Conservation (phyloP, 108 stramenopile genomes). For the Fragilaria radians region DNA sequence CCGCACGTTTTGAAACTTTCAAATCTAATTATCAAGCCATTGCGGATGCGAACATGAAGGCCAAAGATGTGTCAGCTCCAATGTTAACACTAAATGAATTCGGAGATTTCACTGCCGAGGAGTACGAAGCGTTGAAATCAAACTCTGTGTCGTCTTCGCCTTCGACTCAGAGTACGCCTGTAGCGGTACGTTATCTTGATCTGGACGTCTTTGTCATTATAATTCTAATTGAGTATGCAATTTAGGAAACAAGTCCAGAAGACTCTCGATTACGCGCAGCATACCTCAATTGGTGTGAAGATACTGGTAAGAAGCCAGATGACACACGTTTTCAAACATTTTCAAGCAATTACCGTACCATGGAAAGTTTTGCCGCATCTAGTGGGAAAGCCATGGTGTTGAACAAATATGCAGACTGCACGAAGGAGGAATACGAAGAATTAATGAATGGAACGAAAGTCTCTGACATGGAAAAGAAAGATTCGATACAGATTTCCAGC, state of each 20-base stretch:
- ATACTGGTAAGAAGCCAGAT: constrained; percentile 57
- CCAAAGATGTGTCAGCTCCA: constrained; percentile 7
- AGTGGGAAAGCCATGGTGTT: constrained; percentile 42
- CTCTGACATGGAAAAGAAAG: no score
- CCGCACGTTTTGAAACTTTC: constrained; percentile 47
- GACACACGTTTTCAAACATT: constrained; percentile 71
- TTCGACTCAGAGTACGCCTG: constrained; percentile 17
- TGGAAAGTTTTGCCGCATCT: constrained; percentile 75
- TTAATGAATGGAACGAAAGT: not conserved
- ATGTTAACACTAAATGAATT: constrained; percentile 3
- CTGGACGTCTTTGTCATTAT: not conserved
- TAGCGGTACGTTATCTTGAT: constrained; percentile 9
- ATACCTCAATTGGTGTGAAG: constrained; percentile 82
- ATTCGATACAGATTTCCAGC: no score
- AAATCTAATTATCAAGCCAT: constrained; percentile 52
- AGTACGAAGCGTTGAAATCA: constrained; percentile 7
- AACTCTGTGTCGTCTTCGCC: constrained; percentile 21
- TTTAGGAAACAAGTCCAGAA: constrained; percentile 22
- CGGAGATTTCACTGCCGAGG: constrained; percentile 6
- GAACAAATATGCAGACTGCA: constrained; percentile 59
- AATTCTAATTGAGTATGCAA: constrained; percentile 22
- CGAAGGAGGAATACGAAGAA: constrained; percentile 46
- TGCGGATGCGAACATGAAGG: constrained; percentile 10
- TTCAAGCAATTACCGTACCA: constrained; percentile 65
- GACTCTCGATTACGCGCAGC: constrained; percentile 82